These are phyloP conservation scores for Zymoseptoria tritici DNA, from an alignment of 2,329 filamentous ascomycete genomes.

Conservation along the genomic window DNA sequence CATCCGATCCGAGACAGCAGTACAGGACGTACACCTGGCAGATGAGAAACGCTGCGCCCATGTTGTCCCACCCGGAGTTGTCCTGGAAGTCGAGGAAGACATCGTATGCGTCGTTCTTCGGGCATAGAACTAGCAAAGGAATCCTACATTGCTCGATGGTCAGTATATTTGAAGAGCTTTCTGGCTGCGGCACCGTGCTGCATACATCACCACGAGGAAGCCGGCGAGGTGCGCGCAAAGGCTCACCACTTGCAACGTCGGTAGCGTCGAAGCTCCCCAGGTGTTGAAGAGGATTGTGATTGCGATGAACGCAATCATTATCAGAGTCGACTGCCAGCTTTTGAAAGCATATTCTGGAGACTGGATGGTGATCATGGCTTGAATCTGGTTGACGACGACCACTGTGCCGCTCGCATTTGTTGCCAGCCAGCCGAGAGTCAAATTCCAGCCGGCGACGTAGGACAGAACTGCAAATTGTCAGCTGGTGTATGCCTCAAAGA, in stretches of 20 bases:
- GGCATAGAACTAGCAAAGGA: constrained; percentile 15
- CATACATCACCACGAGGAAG: constrained; percentile 2
- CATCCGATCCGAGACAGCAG: constrained; percentile 9
- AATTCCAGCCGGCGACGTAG: constrained; percentile 14
- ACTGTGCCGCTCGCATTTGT: constrained; percentile 1
- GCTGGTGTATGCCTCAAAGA: no score
- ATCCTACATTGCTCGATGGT: not conserved
- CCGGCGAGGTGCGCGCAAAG: constrained; percentile 12
- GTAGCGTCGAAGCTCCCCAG: constrained; percentile 15
- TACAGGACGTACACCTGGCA: constrained; percentile 19
- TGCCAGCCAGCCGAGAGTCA: constrained; percentile 12
- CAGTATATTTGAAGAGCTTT: not conserved
- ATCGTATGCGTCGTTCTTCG: constrained; percentile 24
- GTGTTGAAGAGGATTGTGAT: constrained; percentile 17
- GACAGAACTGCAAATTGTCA: constrained; percentile 6
- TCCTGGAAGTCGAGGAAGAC: constrained; percentile 25
- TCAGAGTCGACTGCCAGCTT: constrained; percentile 15
- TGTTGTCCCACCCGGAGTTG: constrained; percentile 22
- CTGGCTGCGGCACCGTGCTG: not conserved
- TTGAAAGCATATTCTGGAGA: constrained; percentile 6
- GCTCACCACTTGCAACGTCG: constrained; percentile 15
- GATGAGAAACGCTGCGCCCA: constrained; percentile 23
- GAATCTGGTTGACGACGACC: constrained; percentile 3
- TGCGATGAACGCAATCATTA: constrained; percentile 11
- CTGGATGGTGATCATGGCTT: constrained; percentile 6